Percentiles rank a stretch among this genome's conserved stretches.
Conservation (phyloP, 129 eudicot genomes). For the carrot (Daucus carota) region DH1_v3.0 NC_030382.2:44232501-44233000, state of each 20-base stretch:
- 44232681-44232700: constrained; percentile 53
- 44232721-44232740: constrained; percentile 35
- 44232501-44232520: constrained; percentile 89
- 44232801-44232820: constrained; percentile 61
- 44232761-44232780: constrained; percentile 62
- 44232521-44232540: constrained; percentile 52
- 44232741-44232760: constrained; percentile 55
- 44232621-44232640: constrained; percentile 50
- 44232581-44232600: constrained; percentile 62
- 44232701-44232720: constrained; percentile 27
- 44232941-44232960: no score
- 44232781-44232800: constrained; percentile 51
- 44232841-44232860: constrained; percentile 51
- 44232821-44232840: constrained; percentile 68
- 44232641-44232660: constrained; percentile 57
- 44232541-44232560: constrained; percentile 43
- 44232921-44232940: not conserved
- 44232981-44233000: no score
- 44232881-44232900: not conserved
- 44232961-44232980: no score
- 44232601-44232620: constrained; percentile 47
- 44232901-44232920: not conserved
- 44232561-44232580: constrained; percentile 76
- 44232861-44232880: not conserved
- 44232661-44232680: constrained; percentile 54